Evolutionary conservation across 768 basidiomycete genomes (phyloP).

Genomic region (Asterophora parasitica): DNA sequence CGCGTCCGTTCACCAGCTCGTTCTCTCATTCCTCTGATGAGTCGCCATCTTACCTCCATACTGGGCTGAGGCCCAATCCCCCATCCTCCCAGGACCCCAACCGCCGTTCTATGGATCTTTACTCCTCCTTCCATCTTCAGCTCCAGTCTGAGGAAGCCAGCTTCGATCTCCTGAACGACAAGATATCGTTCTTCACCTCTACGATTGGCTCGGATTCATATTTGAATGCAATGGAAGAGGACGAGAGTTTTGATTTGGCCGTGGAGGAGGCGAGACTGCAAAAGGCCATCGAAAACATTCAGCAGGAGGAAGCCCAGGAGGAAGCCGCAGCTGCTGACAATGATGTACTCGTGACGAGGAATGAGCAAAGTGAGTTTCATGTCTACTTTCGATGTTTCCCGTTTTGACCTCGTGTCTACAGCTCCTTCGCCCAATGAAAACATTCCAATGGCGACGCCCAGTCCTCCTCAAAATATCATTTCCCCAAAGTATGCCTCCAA

Average conservation of each 20-base stretch:
- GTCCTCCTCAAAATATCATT: neutral
- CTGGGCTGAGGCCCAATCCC: constrained; percentile 23
- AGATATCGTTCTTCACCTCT: constrained; percentile 40
- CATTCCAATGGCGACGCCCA: neutral
- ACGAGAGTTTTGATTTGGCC: constrained; percentile 36
- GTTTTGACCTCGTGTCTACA: neutral
- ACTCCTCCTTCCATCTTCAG: constrained; percentile 44
- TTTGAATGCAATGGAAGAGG: constrained; percentile 31
- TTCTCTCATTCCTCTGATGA: constrained; percentile 17
- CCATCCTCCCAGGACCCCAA: constrained; percentile 24
- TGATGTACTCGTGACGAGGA: neutral
- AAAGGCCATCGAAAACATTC: constrained; percentile 13
- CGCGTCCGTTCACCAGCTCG: constrained; percentile 19
- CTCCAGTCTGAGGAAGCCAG: constrained; percentile 39
- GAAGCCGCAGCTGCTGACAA: neutral
- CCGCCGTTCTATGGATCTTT: constrained; percentile 41
- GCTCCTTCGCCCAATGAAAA: neutral
- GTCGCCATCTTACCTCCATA: constrained; percentile 21
- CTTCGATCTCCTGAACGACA: constrained; percentile 51
- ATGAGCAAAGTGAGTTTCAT: neutral
- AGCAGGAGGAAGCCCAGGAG: constrained; percentile 5
- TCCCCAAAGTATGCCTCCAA: neutral
- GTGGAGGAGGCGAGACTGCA: constrained; percentile 22
- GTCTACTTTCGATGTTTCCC: neutral
- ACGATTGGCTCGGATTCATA: constrained; percentile 30